A percentile compares a stretch with the other conserved stretches of the same genome.
phyloP scores from a whole-genome alignment of 371 early-diverging fungal genomes.

The Furculomyces boomerangus region DNA sequence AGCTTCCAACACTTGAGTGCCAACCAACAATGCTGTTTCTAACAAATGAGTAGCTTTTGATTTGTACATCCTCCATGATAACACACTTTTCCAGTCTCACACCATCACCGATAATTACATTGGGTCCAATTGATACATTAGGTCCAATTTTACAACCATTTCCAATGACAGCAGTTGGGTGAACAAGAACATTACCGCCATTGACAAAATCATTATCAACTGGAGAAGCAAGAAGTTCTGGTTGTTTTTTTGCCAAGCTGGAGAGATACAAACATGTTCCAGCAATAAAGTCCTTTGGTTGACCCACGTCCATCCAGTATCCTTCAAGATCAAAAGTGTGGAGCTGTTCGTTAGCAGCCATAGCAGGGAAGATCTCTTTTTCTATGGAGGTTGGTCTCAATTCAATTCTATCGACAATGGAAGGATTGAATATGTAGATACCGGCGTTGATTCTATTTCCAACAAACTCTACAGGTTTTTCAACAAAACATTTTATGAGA shows the following conservation, averaged over 20 bases:
- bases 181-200: conserved; percentile 73
- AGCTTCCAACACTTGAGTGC: conserved; percentile 84
- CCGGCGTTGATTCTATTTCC: conserved; percentile 98
- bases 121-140: conserved; percentile 85
- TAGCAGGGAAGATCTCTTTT: conserved; percentile 91
- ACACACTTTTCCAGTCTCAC: conserved; percentile 82
- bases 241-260: conserved; percentile 51
- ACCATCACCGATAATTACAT: conserved; percentile 85
- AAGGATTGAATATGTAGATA: conserved; percentile 92
- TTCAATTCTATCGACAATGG: conserved; percentile 81
- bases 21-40: conserved; percentile 90
- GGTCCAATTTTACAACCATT: conserved; percentile 89
- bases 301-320: conserved; percentile 99
- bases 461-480: conserved; percentile 92
- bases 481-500: conserved; percentile 85
- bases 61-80: conserved; percentile 65
- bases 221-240: conserved; percentile 42
- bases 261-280: conserved; percentile 88
- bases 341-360: conserved; percentile 72
- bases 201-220: conserved; percentile 31
- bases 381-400: conserved; percentile 91
- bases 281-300: conserved; percentile 94
- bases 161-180: conserved; percentile 83
- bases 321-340: conserved; percentile 88
- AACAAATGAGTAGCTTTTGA: conserved; percentile 85